A percentile compares a stretch with the other conserved stretches of the same genome.
These are phyloP conservation scores for Coelastrella sp. DNA, from an alignment of 139 green algal species.

Conservation along the genomic window DNA sequence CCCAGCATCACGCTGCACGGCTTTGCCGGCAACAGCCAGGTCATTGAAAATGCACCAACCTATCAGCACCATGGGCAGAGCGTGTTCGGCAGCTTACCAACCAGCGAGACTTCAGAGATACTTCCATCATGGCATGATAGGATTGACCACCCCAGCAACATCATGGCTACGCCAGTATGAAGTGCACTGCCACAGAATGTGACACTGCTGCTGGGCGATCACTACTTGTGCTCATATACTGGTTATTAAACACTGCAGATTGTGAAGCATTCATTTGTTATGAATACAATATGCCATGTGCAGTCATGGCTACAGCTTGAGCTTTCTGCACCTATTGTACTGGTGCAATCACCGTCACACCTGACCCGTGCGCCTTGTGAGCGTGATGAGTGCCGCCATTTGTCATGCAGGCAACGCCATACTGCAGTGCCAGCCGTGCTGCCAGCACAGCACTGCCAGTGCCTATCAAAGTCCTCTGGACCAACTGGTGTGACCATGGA, in stretches of 20 bases:
- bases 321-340: neutral
- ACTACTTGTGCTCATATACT: too few relatives aligned
- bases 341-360: neutral
- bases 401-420: constrained; percentile 62
- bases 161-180: too few relatives aligned
- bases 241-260: too few relatives aligned
- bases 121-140: too few relatives aligned
- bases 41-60: constrained; percentile 82
- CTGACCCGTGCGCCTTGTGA: constrained; percentile 55
- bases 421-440: constrained; percentile 62
- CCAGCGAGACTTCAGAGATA: too few relatives aligned
- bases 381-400: constrained; percentile 77
- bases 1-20: constrained; percentile 46
- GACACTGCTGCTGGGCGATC: neutral
- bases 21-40: constrained; percentile 56
- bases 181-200: too few relatives aligned
- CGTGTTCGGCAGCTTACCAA: neutral
- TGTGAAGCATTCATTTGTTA: too few relatives aligned
- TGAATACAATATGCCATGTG: neutral
- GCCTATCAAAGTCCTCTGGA: constrained; percentile 63
- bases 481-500: constrained; percentile 61
- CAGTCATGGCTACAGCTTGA: neutral
- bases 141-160: too few relatives aligned
- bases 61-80: neutral
- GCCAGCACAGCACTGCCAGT: constrained; percentile 62